Conservation (phyloP, 1,284 basidiomycete species). For the Hortiboletus rubellus region DNA sequence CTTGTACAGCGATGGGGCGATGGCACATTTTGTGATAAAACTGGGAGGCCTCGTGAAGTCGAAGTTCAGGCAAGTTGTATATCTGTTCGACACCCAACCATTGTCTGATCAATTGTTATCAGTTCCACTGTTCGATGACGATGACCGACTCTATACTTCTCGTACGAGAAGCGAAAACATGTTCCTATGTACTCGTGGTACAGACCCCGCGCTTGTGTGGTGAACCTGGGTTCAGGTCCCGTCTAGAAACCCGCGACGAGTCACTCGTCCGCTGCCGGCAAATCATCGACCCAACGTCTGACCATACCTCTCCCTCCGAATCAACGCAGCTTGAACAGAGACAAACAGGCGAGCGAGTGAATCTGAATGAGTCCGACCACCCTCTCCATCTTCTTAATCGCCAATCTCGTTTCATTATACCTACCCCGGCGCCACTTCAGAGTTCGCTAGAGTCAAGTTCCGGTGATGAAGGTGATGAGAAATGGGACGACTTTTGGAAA, state of each 20-base stretch:
- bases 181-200: conserved; percentile 89
- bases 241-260: conserved; percentile 63
- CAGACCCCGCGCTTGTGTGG: conserved; percentile 91
- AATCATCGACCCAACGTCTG: conserved; percentile 47
- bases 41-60: conserved; percentile 77
- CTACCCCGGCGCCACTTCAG: conserved; percentile 31
- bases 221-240: conserved; percentile 86
- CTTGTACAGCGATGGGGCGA: conserved; percentile 90
- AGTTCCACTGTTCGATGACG: conserved; percentile 95
- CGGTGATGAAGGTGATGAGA: conserved; percentile 15
- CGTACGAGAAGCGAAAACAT: conserved; percentile 88
- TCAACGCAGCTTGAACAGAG: conserved; percentile 37
- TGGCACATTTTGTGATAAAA: conserved; percentile 91
- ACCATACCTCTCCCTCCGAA: conserved; percentile 29
- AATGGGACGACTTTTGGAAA: conserved; percentile 32
- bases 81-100: conserved; percentile 7
- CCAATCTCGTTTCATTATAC: conserved; percentile 50
- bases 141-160: conserved; percentile 84
- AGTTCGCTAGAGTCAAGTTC: conserved; percentile 20
- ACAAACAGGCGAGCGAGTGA: conserved; percentile 28
- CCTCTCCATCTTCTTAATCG: conserved; percentile 52
- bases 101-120: conserved; percentile 19
- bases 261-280: conserved; percentile 73
- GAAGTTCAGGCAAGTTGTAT: conserved; percentile 78
- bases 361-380: conserved; percentile 45